Evolutionary conservation across 306 rosid species (phyloP), one percentile per base, ranked within the genome.

Genomic region (Gastrolobium bilobum): DNA sequence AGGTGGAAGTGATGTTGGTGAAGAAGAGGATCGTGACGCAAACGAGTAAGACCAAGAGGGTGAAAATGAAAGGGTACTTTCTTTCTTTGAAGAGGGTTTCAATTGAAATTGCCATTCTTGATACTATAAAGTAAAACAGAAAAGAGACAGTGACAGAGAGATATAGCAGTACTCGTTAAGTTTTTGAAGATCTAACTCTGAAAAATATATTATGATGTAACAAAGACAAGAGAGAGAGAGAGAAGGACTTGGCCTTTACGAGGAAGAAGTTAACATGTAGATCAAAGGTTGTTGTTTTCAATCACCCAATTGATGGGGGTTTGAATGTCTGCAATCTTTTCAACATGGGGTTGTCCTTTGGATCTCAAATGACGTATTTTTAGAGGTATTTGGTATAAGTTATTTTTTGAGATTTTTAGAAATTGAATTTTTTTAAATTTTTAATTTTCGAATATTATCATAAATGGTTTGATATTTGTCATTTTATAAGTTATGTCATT

Each of bases 101-200:
- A 10, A 84, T 84, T 40, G 86, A 66, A 84, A 79, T 39, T 9
- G 86, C 84, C 97, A 91, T 93, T 76, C 15, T 40, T 59, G 63
- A 75, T n/a, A 33, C 2, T 14, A 3, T 7, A 30, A 4, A 14
- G 57, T 20, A 43, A 52, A 35, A 42, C 60, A 20, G 77, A 37
- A 37, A 20, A 20, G 26, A 20, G 26, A 20, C 26, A 20, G 26
- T 20, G 26, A 20, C 26, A 20, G 26, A 20, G 26, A 20, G 26
- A 20, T 20, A 20, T 20, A 20, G 26, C 26, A 20, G 26, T 20
- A 20, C 26, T 20, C 30, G 57, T 11, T 51, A n/a, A 35, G 11
- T 10, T 35, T 6, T 47, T 6, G 4, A 53, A 66, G 73, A 66
- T 77, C 56, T 2, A 56, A 13, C 53, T 51, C 20, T 2, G 9